Evolutionary conservation across 2,329 filamentous ascomycete species (phyloP).

Genomic region (Aspergillus sp.): DNA sequence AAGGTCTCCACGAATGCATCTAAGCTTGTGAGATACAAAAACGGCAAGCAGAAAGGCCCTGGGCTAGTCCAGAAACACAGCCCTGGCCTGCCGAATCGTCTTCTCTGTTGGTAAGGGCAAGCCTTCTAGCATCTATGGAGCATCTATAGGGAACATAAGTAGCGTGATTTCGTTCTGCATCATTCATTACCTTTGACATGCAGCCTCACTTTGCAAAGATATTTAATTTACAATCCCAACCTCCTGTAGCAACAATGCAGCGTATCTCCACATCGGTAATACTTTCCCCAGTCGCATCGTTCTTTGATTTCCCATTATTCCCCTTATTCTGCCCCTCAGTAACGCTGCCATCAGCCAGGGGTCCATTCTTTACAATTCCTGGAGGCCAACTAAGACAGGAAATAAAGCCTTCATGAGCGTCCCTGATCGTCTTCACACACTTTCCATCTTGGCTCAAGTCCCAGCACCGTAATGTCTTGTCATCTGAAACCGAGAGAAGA

Average conservation of each 20-base stretch:
- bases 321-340: slow-evolving; percentile 6
- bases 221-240: slow-evolving; percentile 70
- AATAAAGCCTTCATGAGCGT: slow-evolving; percentile 74
- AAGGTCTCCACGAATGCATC: no score
- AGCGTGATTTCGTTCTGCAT: no score
- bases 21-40: no score
- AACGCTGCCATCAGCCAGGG: slow-evolving; percentile 10
- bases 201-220: slow-evolving; percentile 54
- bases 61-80: no score
- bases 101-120: no score
- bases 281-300: slow-evolving; percentile 2
- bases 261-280: slow-evolving; percentile 52
- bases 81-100: no score
- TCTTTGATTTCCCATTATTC: slow-evolving; percentile 2
- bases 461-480: slow-evolving; percentile 87
- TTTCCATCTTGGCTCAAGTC: slow-evolving; percentile 80
- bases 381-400: slow-evolving; percentile 82
- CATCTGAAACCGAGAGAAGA: slow-evolving; percentile 72
- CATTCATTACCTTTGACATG: no score
- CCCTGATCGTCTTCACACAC: slow-evolving; percentile 70
- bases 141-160: no score
- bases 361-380: slow-evolving; percentile 54
- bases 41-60: no score
- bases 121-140: no score
- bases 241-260: slow-evolving; percentile 77